Evolutionary conservation across 2,329 filamentous ascomycete species (phyloP).

Genomic region (Cadophora malorum): DNA sequence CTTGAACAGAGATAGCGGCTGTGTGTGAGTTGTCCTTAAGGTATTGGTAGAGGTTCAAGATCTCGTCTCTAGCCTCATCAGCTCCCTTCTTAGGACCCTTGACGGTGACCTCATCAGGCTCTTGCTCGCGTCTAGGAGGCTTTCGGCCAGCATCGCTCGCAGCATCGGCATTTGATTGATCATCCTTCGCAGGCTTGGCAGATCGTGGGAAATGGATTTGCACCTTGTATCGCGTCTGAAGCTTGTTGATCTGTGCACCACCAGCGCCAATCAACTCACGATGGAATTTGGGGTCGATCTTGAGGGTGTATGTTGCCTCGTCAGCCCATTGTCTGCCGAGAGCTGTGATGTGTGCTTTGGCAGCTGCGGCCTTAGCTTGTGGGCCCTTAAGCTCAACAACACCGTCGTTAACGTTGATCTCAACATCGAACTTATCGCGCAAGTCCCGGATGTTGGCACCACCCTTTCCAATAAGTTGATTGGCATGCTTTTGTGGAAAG

Average conservation of each 20-base stretch:
- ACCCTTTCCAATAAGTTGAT: constrained; percentile 77
- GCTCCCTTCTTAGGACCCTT: constrained; percentile 93
- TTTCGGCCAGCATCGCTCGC: constrained; percentile 68
- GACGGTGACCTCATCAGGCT: constrained; percentile 85
- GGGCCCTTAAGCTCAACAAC: constrained; percentile 96
- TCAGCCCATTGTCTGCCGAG: constrained; percentile 87
- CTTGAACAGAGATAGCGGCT: constrained; percentile 82
- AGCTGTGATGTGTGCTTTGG: constrained; percentile 80
- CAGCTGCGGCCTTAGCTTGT: constrained; percentile 89
- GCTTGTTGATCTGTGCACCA: constrained; percentile 86
- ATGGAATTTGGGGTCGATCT: constrained; percentile 94
- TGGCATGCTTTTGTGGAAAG: constrained; percentile 93
- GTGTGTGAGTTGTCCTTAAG: constrained; percentile 85
- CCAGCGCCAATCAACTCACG: constrained; percentile 90
- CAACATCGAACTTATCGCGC: constrained; percentile 70
- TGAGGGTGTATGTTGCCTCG: constrained; percentile 84
- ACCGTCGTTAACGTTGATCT: constrained; percentile 90
- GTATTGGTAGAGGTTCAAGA: constrained; percentile 87
- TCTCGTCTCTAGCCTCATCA: constrained; percentile 89
- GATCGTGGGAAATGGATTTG: constrained; percentile 89
- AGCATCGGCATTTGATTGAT: constrained; percentile 72
- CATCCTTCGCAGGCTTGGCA: constrained; percentile 69
- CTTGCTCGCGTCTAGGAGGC: constrained; percentile 73
- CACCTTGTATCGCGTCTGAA: constrained; percentile 92
- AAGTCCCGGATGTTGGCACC: constrained; percentile 71